These are phyloP conservation scores for Gyromitra esculenta DNA, from an alignment of 2,329 filamentous ascomycete genomes.

Conservation along the genomic window DNA sequence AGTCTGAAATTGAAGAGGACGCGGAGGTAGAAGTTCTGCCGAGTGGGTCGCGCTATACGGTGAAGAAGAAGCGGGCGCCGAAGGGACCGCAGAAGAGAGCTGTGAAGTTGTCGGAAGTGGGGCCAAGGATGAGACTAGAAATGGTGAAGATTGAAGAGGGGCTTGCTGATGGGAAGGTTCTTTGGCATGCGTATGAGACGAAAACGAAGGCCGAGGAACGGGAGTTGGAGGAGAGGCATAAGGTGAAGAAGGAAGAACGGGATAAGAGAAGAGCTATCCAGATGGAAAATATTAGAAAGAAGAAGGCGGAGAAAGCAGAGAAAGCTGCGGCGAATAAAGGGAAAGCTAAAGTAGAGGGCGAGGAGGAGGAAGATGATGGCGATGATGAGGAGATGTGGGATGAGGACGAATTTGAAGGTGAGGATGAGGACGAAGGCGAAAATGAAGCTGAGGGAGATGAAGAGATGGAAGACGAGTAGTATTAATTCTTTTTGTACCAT, in stretches of 20 bases:
- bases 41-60: conserved; percentile 69
- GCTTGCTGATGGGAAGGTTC: conserved; percentile 84
- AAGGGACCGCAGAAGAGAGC: conserved; percentile 70
- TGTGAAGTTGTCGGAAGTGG: conserved; percentile 90
- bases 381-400: conserved; percentile 64
- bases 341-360: conserved; percentile 63
- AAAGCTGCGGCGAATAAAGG: conserved; percentile 62
- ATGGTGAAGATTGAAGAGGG: conserved; percentile 97
- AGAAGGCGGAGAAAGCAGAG: conserved; percentile 69
- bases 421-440: conserved; percentile 57
- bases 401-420: conserved; percentile 61
- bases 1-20: conserved; percentile 92
- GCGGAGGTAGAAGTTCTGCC: conserved; percentile 89
- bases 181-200: conserved; percentile 97
- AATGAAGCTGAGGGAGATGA: conserved; percentile 58
- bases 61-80: conserved; percentile 62
- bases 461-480: conserved; percentile 62
- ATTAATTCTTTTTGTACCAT: conserved; percentile 32
- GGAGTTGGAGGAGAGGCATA: conserved; percentile 84
- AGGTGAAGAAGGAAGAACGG: conserved; percentile 79
- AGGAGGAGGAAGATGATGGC: conserved; percentile 64
- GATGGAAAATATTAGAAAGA: conserved; percentile 88
- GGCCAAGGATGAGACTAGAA: conserved; percentile 86
- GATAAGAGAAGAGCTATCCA: conserved; percentile 83
- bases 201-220: conserved; percentile 82